Conservation (phyloP, 176 grass and related monocot genomes). For the Carex parvula region DNA sequence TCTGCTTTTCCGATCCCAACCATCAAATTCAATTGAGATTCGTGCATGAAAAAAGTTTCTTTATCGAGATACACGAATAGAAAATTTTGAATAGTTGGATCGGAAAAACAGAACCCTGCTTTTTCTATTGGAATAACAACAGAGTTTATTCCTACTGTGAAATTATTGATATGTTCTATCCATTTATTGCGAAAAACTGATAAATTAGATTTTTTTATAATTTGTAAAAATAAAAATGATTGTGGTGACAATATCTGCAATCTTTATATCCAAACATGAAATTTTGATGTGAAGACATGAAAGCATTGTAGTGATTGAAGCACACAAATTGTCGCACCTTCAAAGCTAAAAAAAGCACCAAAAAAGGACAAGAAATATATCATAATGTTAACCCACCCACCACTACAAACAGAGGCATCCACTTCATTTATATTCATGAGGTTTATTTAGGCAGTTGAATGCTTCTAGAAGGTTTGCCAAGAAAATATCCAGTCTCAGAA, state of each 20-base stretch:
- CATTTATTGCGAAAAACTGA: too few relatives aligned
- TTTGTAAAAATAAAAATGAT: too few relatives aligned
- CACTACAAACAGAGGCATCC: slow-evolving; percentile 3
- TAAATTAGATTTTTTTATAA: background rate
- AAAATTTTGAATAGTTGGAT: too few relatives aligned
- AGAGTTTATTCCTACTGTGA: too few relatives aligned
- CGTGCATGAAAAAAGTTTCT: too few relatives aligned
- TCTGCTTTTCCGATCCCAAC: too few relatives aligned
- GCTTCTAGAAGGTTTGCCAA: slow-evolving; percentile 15
- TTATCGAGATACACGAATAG: too few relatives aligned
- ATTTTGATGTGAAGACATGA: background rate
- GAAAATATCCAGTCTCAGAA: background rate
- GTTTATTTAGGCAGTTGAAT: slow-evolving; percentile 7
- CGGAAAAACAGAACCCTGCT: too few relatives aligned
- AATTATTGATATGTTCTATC: too few relatives aligned
- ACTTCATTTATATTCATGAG: slow-evolving; percentile 21
- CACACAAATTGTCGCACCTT: slow-evolving; percentile 6
- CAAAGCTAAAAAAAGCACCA: background rate
- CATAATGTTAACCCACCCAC: slow-evolving; percentile 21
- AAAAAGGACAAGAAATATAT: background rate
- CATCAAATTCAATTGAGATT: too few relatives aligned
- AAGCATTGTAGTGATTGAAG: background rate
- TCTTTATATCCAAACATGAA: background rate
- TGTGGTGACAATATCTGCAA: background rate
- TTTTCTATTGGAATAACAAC: too few relatives aligned